Conservation (phyloP, 2,329 filamentous ascomycete species). For the Gaeumannomyces tritici region DNA sequence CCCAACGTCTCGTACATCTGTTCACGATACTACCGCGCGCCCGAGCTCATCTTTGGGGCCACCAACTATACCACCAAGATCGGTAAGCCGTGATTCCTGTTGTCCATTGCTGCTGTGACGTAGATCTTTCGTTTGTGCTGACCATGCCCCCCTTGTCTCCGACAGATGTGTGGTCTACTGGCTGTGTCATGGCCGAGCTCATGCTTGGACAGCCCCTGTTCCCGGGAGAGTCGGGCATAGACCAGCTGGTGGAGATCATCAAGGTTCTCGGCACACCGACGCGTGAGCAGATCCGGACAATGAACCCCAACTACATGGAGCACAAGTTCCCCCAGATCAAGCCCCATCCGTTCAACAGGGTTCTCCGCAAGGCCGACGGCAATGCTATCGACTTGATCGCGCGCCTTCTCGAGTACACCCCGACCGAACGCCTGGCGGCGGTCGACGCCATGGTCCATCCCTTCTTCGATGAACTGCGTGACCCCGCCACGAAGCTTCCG, state of each 20-base stretch:
- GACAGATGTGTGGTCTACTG: slow-evolving; percentile 96
- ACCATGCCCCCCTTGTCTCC: slow-evolving; percentile 7
- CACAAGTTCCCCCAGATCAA: slow-evolving; percentile 99
- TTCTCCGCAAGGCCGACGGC: slow-evolving; percentile 90
- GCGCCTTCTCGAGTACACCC: slow-evolving; percentile 89
- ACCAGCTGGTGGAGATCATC: slow-evolving; percentile 98
- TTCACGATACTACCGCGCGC: slow-evolving; percentile 96
- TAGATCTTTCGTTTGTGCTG: neutral
- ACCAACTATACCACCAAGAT: slow-evolving; percentile 99
- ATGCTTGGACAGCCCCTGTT: slow-evolving; percentile 98
- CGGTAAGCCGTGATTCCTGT: slow-evolving; percentile 48
- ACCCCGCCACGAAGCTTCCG: slow-evolving; percentile 81
- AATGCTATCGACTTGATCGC: slow-evolving; percentile 95
- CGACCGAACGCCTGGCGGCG: slow-evolving; percentile 85
- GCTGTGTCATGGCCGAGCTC: slow-evolving; percentile 97
- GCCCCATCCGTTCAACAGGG: slow-evolving; percentile 97
- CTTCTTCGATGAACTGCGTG: slow-evolving; percentile 94
- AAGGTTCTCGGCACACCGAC: slow-evolving; percentile 96
- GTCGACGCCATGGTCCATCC: slow-evolving; percentile 97
- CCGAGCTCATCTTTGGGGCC: slow-evolving; percentile 95
- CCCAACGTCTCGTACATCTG: slow-evolving; percentile 99
- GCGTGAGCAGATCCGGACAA: slow-evolving; percentile 94
- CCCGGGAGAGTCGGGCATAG: slow-evolving; percentile 95
- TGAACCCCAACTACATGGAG: slow-evolving; percentile 99
- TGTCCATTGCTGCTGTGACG: neutral